Evolutionary conservation across 768 basidiomycete genomes (phyloP).

Genomic region (Pisolithus albus): DNA sequence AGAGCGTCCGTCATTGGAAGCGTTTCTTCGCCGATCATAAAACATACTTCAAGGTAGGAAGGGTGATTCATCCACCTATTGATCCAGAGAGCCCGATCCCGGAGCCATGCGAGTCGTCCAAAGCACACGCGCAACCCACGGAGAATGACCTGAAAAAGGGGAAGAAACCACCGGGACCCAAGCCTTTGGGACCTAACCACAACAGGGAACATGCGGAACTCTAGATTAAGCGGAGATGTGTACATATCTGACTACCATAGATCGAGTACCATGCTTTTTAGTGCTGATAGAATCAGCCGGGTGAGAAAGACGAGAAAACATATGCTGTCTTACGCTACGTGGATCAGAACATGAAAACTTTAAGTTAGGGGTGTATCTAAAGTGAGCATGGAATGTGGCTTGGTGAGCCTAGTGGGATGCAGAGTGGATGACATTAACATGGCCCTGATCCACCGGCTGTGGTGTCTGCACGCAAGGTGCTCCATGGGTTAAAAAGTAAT

Average conservation of each 20-base stretch:
- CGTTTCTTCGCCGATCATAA: slow-evolving; percentile 79
- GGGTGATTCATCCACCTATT: slow-evolving; percentile 67
- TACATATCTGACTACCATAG: neutral
- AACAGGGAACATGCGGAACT: slow-evolving; percentile 20
- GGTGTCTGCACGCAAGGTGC: slow-evolving; percentile 36
- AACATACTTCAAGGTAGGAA: slow-evolving; percentile 72
- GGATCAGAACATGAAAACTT: neutral
- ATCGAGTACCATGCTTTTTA: too few species aligned
- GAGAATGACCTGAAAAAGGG: slow-evolving; percentile 23
- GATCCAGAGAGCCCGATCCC: slow-evolving; percentile 72
- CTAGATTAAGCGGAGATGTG: slow-evolving; percentile 18
- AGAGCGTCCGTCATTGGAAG: slow-evolving; percentile 88
- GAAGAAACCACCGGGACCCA: slow-evolving; percentile 21
- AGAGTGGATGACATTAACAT: neutral
- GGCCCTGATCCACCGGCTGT: neutral
- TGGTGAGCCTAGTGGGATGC: neutral
- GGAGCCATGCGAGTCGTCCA: slow-evolving; percentile 65
- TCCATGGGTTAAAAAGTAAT: slow-evolving; percentile 65
- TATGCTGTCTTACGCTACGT: neutral
- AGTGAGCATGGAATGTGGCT: neutral
- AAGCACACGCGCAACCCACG: slow-evolving; percentile 29
- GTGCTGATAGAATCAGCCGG: too few species aligned
- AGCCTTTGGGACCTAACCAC: slow-evolving; percentile 6
- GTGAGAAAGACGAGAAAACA: too few species aligned
- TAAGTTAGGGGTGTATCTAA: neutral